These are phyloP conservation scores for Acanthamoeba healyi DNA, from an alignment of 208 protist genomes.

Conservation along the genomic window DNA sequence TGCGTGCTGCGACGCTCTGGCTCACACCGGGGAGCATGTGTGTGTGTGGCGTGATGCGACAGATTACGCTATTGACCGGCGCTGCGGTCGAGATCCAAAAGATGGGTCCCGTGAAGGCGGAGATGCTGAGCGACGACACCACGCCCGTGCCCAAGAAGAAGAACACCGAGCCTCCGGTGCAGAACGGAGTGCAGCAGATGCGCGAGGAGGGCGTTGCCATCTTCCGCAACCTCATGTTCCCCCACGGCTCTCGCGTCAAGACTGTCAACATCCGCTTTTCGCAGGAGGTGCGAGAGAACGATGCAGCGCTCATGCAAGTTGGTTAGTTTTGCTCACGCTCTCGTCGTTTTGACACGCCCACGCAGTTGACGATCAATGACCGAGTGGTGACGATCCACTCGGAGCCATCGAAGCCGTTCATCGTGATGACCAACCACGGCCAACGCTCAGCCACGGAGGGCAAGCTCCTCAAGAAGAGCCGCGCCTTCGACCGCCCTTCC, in stretches of 20 bases:
- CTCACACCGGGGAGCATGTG: too few relatives aligned
- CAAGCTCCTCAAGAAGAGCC: conserved; percentile 66
- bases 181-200: conserved; percentile 42
- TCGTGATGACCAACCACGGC: conserved; percentile 70
- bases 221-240: conserved; percentile 62
- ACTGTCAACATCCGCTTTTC: conserved; percentile 62
- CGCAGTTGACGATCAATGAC: conserved; percentile 21
- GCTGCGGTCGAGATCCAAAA: conserved; percentile 3
- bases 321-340: too few relatives aligned
- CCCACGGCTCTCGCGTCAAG: conserved; percentile 62
- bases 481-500: not conserved
- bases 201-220: not conserved
- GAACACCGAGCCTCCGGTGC: conserved; percentile 2
- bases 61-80: conserved; percentile 18
- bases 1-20: too few relatives aligned
- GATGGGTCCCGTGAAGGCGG: conserved; percentile 38
- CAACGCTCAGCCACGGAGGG: conserved; percentile 54
- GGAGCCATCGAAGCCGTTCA: conserved; percentile 62
- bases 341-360: too few relatives aligned
- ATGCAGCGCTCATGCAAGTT: too few relatives aligned
- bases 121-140: conserved; percentile 57
- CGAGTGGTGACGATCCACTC: not conserved
- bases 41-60: too few relatives aligned
- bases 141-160: conserved; percentile 41
- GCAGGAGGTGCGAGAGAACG: too few relatives aligned